phyloP scores from a whole-genome alignment of 805 yeast species.

The Zygoascus flipseniorum region DNA sequence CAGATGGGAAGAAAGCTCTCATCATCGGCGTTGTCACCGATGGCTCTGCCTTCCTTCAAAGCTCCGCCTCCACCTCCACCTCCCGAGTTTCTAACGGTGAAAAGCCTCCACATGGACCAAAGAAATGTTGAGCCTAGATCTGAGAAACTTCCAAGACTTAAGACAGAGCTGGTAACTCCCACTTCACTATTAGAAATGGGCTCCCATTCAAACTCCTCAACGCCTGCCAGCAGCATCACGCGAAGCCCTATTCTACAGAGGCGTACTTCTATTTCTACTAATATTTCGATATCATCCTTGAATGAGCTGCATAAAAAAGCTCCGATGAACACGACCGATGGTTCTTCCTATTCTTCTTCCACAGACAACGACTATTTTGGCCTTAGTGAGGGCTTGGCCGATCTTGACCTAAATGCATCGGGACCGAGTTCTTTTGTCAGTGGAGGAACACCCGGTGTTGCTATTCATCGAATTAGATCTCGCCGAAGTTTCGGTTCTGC shows the following conservation, averaged over 20 bases:
- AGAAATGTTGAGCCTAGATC: background rate
- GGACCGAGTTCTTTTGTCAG: background rate
- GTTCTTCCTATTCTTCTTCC: background rate
- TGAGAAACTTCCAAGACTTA: background rate
- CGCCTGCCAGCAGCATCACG: background rate
- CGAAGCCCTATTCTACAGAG: background rate
- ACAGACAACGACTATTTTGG: background rate
- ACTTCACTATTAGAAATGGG: background rate
- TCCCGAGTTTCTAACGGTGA: background rate
- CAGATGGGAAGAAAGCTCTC: background rate
- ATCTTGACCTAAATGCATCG: slow-evolving; percentile 19
- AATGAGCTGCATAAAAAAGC: background rate
- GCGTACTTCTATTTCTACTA: background rate
- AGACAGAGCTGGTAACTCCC: background rate
- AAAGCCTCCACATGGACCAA: background rate
- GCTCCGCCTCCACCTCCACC: background rate
- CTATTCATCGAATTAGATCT: slow-evolving; percentile 24
- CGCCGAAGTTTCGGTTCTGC: slow-evolving; percentile 13
- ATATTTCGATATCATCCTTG: background rate
- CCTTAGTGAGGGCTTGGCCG: slow-evolving; percentile 8
- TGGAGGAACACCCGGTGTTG: background rate
- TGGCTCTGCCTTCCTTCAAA: background rate
- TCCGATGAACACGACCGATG: background rate
- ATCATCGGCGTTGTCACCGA: background rate
- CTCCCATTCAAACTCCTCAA: background rate